Base-by-base conservation (phyloP, 139 green algal genomes). In the Parachlorella kessleri region DNA sequence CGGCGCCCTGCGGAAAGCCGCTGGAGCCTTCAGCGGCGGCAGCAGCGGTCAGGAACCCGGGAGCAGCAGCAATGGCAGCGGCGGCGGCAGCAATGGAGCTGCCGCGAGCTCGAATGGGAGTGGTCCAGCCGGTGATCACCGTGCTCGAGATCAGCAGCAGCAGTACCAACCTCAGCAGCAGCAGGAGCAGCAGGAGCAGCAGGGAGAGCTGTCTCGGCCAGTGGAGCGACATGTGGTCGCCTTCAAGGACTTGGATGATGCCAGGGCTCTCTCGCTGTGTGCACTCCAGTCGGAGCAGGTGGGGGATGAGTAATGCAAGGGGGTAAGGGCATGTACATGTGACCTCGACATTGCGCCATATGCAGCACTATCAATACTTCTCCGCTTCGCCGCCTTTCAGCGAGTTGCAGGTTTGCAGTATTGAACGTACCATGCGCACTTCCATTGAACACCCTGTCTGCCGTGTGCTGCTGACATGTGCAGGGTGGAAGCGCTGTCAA, bases 161-260 rank as follows among this genome's bases (percentile, higher is more conserved):
- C 39, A 6, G 26, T 14, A 40, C 30, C 70, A 35, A 36, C 35
- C n/a, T n/a, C n/a, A n/a, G n/a, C 65, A 55, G 28, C 37, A 37
- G 68, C 37, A 33, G 21, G 18, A 55, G 68, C 21, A 24, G 55
- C 1, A 37, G 36, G 3, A 59, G 48, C 14, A 18, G 73, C 6
- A 38, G 66, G n/a, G 42, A 32, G 1, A 6, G n/a, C n/a, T n/a
- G n/a, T n/a, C n/a, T n/a, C n/a, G n/a, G n/a, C 23, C 7, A 26
- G 23, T 73, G 41, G 66, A 81, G 75, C 66, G 67, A 3, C 66
- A 48, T 6, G 10, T 81, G 42, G 75, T 81, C 24, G 75, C 75
- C 33, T 81, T 81, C 69, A 66, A 38, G 4, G 28, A 54, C 14
- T 14, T 75, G 26, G 32, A 8, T 33, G 75, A 81, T 40, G 75